Conservation (phyloP, 2,329 filamentous ascomycete species). For the Calonectria hongkongensis region DNA sequence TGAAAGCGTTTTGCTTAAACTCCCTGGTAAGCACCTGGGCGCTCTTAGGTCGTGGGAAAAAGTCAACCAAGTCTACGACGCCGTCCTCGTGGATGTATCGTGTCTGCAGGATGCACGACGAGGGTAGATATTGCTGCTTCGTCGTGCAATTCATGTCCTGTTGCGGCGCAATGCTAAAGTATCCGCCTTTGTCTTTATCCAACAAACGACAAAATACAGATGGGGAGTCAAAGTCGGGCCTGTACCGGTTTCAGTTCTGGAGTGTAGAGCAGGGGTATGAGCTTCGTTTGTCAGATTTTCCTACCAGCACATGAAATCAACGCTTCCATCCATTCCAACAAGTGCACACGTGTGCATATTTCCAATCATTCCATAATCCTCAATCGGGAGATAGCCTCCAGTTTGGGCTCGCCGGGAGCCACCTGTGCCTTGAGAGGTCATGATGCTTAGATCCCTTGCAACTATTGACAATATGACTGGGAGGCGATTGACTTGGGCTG, state of each 20-base stretch:
- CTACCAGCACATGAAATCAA: conserved; percentile 87
- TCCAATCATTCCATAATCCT: conserved; percentile 87
- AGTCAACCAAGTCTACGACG: conserved; percentile 83
- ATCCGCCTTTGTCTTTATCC: conserved; percentile 84
- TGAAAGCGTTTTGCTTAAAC: conserved; percentile 70
- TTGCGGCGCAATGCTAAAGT: conserved; percentile 80
- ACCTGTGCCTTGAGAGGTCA: conserved; percentile 59
- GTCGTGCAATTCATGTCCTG: conserved; percentile 74
- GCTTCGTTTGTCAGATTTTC: conserved; percentile 43
- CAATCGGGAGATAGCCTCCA: conserved; percentile 76
- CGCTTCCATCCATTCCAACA: conserved; percentile 82
- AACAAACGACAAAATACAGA: conserved; percentile 84
- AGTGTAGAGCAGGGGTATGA: conserved; percentile 1
- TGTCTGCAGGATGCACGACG: conserved; percentile 84
- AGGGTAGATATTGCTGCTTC: conserved; percentile 86
- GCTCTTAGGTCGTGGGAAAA: conserved; percentile 82
- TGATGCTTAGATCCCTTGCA: conserved; percentile 43
- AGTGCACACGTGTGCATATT: conserved; percentile 87
- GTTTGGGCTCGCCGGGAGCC: conserved; percentile 59
- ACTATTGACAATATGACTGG: neutral
- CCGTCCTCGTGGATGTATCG: conserved; percentile 86
- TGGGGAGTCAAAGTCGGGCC: conserved; percentile 87
- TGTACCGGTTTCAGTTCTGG: conserved; percentile 55
- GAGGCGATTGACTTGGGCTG: neutral
- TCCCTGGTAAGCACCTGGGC: conserved; percentile 70